These are phyloP conservation scores for Pleurotus ostreatus DNA, from an alignment of 768 basidiomycete genomes.

Conservation along the genomic window DNA sequence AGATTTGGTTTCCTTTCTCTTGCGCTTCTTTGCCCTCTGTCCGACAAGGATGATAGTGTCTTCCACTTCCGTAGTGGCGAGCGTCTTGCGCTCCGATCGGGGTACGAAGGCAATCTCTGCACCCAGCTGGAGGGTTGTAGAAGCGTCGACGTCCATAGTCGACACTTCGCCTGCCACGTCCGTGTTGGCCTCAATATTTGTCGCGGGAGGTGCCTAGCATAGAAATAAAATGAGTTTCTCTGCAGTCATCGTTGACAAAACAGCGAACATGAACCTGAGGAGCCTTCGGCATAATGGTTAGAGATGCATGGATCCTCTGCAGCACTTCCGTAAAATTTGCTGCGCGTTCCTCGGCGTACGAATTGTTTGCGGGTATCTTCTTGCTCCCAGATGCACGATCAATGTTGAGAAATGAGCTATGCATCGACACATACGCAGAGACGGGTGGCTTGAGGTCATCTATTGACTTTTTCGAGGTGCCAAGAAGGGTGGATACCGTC, in stretches of 20 bases:
- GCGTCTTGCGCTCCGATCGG: slow-evolving; percentile 45
- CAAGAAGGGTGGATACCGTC: not conserved
- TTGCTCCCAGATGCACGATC: too few species aligned
- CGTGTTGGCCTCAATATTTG: not conserved
- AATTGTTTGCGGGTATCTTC: too few species aligned
- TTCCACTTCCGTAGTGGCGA: slow-evolving; percentile 19
- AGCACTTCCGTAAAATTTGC: slow-evolving; percentile 51
- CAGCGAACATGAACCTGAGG: slow-evolving; percentile 31
- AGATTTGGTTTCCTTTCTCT: slow-evolving; percentile 36
- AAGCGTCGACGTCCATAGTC: slow-evolving; percentile 9
- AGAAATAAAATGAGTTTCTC: too few species aligned
- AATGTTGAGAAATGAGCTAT: slow-evolving; percentile 39
- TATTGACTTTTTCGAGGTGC: slow-evolving; percentile 1
- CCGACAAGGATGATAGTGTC: slow-evolving; percentile 76
- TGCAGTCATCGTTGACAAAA: too few species aligned
- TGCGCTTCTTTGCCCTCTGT: slow-evolving; percentile 63
- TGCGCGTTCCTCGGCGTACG: not conserved
- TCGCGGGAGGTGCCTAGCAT: not conserved
- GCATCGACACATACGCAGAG: slow-evolving; percentile 25
- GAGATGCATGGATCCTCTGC: slow-evolving; percentile 60
- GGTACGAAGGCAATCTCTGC: slow-evolving; percentile 81
- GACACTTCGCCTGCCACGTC: slow-evolving; percentile 13
- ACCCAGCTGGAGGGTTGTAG: slow-evolving; percentile 32
- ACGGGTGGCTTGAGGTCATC: slow-evolving; percentile 10
- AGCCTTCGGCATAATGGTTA: slow-evolving; percentile 55